Evolutionary conservation across 2,329 filamentous ascomycete species (phyloP), one percentile per base, ranked within the genome.

Genomic region (Aspergillus pseudoviridinutans): DNA sequence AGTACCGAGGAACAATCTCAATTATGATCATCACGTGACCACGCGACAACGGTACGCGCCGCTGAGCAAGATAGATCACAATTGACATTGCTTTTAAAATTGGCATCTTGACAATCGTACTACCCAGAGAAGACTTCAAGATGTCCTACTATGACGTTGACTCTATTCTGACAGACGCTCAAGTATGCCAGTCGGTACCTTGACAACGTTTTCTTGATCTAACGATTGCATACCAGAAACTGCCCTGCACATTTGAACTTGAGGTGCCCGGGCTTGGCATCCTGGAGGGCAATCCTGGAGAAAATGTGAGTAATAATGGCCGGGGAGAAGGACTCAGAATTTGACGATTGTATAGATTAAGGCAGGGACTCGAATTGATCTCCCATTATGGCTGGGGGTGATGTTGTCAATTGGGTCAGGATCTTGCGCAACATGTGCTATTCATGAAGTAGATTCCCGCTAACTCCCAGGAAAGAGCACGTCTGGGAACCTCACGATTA

Each of bases 351-450:
- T 9, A n/a, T 58, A 89, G 71, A 87, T 97, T 67, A 94, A 93
- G 73, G 77, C 87, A 55, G 90, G 90, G 59, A 93, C 91, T 0
- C 86, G 87, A 47, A 82, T 97, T 50, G 84, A 89, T 60, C 86
- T 97, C 1, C 94, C 94, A 1, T 82, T 97, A 64, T 99, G 94
- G 94, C 86, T 99, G 12, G 92, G 89, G 64, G 91, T 96, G 74
- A 93, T 97, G 84, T 89, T 99, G 53, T 77, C 76, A 10, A 77
- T 75, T 54, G 74, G 79, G 80, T 82, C 73, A 65, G 68, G 64
- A 38, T 50, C 46, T 47, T 24, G 14, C 10, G 44, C 41, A 9
- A 12, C 41, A 20, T 44, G 20, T 44, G 10, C 22, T 22, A 12
- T 38, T 17, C 20, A 44, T 22, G 10, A 20, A 44, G 41, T 20